Base-by-base conservation (phyloP, 306 rosid species). In the Cucurbita argyrosperma region DNA sequence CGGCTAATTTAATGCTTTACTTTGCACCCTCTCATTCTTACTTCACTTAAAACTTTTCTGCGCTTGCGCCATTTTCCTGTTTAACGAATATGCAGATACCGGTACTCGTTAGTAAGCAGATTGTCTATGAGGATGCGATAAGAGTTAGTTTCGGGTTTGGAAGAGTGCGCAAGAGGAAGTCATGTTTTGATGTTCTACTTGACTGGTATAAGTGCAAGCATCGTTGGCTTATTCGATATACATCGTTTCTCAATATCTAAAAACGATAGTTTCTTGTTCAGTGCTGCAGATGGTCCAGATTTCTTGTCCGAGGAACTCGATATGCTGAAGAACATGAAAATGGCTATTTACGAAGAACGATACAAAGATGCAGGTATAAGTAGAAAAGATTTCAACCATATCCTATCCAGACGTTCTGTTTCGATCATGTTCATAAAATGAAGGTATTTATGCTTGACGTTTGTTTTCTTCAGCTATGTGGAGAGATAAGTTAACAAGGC, bases 251-350 rank as follows among this genome's bases (percentile, higher is more conserved):
- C 8, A n/a, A 38, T 18, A 21, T 67, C 76, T 80, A 72, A 81
- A 78, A 57, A 18, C 13, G 37, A 11, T 52, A 49, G 26, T 55
- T 62, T 80, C 71, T 83, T 45, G 39, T 81, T 21, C 95, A 95
- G 97, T 76, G 88, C 92, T 58, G 76, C 71, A 47, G 99, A 95
- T 77, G 92, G 97, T 82, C 95, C 96, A 16, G 90, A 95, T 78
- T 58, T 79, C 61, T 81, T 95, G 51, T 77, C 85, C 35, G 83
- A 89, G 79, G 99, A 95, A 80, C 88, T 95, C 59, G 76, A 75
- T 82, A 82, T 94, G 92, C 81, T 95, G 83, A 88, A 78, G 78
- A 89, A 87, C 38, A 85, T 95, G 82, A 80, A 85, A 68, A 64
- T 80, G 55, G 97, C 99, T 79, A 82, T 90, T 71, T 81, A 77